Base-by-base conservation (phyloP, 2,329 filamentous ascomycete species). In the Aspergillus sp. region DNA sequence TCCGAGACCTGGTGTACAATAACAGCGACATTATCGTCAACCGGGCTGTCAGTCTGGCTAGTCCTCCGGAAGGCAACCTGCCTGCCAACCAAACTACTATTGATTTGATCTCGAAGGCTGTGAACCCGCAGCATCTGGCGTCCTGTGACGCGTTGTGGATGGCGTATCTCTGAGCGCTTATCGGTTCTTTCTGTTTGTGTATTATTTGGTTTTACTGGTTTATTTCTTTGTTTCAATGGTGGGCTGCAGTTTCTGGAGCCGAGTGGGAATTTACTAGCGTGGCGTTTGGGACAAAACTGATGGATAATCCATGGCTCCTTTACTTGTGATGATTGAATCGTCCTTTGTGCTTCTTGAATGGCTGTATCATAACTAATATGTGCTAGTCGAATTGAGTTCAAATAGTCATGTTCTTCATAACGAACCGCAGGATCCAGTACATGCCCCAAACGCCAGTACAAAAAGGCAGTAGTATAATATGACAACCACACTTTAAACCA, bases 11-110 rank as follows among this genome's bases (percentile, higher is more conserved):
- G 57, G 92, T 96, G 32, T 86, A 91, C 73, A 79, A 82, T 49
- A 99, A 99, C 71, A 90, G 87, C 60, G 91, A 96, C 54, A 82
- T 90, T 61, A 91, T 99, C 53, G 91, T 96, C 48, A 96, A 95
- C 78, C 84, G 91, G 56, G 93, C 93, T 3, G 82, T 91, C 58
- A 90, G 86, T 66, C 78, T 99, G 50, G 93, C 93, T 1, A 88
- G 90, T 62, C 77, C 83, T 35, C 89, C 89, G 0, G 83, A 84
- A 30, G 88, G 58, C 62, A 93, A 91, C 66, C 75, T 99, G 61
- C 94, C 94, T 6, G 93, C 93, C 20, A 96, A 95, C 72, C 94
- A 99, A 79, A 97, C 93, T 38, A 90, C 96, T 26, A 93, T 99
- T 65, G 94, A 99, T 73, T 75, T 95, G 56, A 88, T 99, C 56